Base-by-base conservation (phyloP, 805 yeast genomes). In the Saccharomycopsis schoenii region DNA sequence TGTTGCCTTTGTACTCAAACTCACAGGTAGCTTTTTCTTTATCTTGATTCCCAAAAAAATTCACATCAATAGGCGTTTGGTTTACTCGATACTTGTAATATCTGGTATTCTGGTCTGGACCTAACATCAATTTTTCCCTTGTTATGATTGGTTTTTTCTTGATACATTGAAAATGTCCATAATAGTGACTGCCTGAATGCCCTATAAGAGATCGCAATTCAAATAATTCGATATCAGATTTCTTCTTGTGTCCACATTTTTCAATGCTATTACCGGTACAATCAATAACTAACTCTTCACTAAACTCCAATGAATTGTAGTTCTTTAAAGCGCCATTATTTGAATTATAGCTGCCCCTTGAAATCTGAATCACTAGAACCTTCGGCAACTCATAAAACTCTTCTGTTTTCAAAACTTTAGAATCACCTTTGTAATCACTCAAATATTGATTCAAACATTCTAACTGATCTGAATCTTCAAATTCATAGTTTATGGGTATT, bases 151-250 rank as follows among this genome's bases (percentile, higher is more conserved):
- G 93, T 69, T 91, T 92, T 56, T 83, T 83, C 64, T 88, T 84
- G 70, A 83, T 89, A 67, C 97, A 89, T 68, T 92, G 96, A 70
- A 91, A 92, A 69, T 92, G 98, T 1, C 98, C 98, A 54, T 83
- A 81, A 21, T 84, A 80, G 71, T 92, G 97, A 1, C 93, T 84
- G 0, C 99, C 99, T 55, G 85, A 83, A 70, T 94, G 98, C 65
- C 91, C 80, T 19, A 94, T 83, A 64, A 89, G 75, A 0, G 97
- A 87, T 64, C 79, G 81, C 42, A 94, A 76, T 62, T 76, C 75
- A 70, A 89, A 91, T 50, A 74, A 78, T 62, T 73, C 72, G 8
- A n/a, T 14, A 12, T 24, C 34, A 21, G 34, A 21, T 47, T 17
- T 14, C 8, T 10, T 25, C 5, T 5, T 12, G 1, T n/a, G 14